These are phyloP conservation scores for Priceomyces haplophilus DNA, from an alignment of 805 yeast genomes.

Conservation along the genomic window DNA sequence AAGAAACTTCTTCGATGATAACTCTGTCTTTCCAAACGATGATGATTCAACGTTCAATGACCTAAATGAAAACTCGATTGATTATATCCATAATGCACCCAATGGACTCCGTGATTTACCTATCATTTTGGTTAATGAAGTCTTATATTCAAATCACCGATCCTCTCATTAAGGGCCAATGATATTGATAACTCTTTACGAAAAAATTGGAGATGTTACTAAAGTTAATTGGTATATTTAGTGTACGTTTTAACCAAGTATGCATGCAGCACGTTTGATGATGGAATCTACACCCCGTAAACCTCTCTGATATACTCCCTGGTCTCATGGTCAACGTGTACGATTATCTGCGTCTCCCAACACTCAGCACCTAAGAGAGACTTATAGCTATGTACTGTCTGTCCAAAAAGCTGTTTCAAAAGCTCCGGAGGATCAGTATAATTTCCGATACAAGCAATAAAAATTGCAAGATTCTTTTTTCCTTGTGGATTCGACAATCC, in stretches of 20 bases:
- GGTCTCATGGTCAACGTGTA: slow-evolving; percentile 30
- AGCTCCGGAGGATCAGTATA: slow-evolving; percentile 50
- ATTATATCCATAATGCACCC: slow-evolving; percentile 55
- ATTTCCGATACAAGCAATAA: slow-evolving; percentile 57
- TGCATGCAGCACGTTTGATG: neutral
- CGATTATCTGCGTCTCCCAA: slow-evolving; percentile 31
- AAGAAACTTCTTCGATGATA: slow-evolving; percentile 68
- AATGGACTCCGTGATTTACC: slow-evolving; percentile 90
- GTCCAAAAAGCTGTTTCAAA: slow-evolving; percentile 42
- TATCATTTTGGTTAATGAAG: slow-evolving; percentile 61
- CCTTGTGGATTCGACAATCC: slow-evolving; percentile 44
- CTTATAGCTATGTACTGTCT: slow-evolving; percentile 45
- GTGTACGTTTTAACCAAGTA: neutral
- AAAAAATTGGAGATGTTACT: too few relatives aligned
- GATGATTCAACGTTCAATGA: slow-evolving; percentile 1
- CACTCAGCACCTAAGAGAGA: slow-evolving; percentile 43
- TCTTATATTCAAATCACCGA: slow-evolving; percentile 43
- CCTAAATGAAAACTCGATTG: slow-evolving; percentile 13
- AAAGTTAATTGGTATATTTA: too few relatives aligned
- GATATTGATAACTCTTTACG: slow-evolving; percentile 4
- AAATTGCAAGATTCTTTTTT: slow-evolving; percentile 46
- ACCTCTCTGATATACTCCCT: slow-evolving; percentile 17
- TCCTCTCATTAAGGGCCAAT: neutral
- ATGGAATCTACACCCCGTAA: slow-evolving; percentile 13
- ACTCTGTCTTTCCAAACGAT: slow-evolving; percentile 36